Base-by-base conservation (phyloP, 768 basidiomycete genomes). In the Rubroboletus pulcherrimus region DNA sequence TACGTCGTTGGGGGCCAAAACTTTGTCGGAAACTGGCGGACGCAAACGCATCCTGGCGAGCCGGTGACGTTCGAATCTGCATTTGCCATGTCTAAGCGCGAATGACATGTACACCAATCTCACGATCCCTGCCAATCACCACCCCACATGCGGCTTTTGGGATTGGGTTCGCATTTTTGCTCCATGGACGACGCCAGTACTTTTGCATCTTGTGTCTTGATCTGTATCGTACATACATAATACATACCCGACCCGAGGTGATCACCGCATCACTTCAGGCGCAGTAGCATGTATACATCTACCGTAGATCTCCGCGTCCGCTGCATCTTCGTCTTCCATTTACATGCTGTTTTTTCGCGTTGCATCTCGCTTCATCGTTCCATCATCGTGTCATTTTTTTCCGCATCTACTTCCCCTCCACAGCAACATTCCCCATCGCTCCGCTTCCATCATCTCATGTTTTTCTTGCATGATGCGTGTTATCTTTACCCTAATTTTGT, bases 21-120 rank as follows among this genome's bases (percentile, higher is more conserved):
- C 54, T 80, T 90, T 57, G 86, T 87, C 15, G 89, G 89, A 5
- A 84, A 83, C 54, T 90, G 89, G 89, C 76, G 89, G 31, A 69
- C 69, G 44, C 73, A 74, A 2, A 0, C 43, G 1, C 63, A 71
- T 33, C 56, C 63, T 30, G 61, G 78, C 77, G 38, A 67, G 65
- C 51, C 74, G 65, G 54, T 79, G 0, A 75, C 77, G 11, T 82
- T 81, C 68, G 88, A 90, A 65, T 80, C 83, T 31, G 77, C 87
- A 7, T 87, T 89, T 61, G 75, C 79, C 41, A 80, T 86, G 77
- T 81, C 82, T 34, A 74, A 75, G 66, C 71, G 79, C 55, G 73
- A 76, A 31, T 71, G 52, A 48, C 3, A 3, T 39, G 7, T 2
- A 14, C 37, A 7, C 15, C 21, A 29, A 19, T 19, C 30, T 31